These are phyloP conservation scores for Calamus simplicifolius DNA, from an alignment of 176 grass and related monocot species.

Conservation along the genomic window DNA sequence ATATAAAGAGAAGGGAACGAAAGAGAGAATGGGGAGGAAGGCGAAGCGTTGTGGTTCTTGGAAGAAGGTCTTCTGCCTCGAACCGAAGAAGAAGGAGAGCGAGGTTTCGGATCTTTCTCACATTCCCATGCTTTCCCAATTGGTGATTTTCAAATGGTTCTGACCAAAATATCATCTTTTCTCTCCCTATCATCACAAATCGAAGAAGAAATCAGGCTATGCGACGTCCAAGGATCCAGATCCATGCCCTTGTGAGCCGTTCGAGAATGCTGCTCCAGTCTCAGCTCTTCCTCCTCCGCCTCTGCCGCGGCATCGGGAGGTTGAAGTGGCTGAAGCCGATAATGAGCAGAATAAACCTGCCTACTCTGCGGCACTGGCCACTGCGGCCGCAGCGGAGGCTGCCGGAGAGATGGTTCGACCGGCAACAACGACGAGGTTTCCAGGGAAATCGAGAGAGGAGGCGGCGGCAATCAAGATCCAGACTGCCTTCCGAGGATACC, in stretches of 20 bases:
- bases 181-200: constrained; percentile 40
- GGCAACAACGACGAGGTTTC: constrained; percentile 5
- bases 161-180: constrained; percentile 18
- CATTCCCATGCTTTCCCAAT: neutral
- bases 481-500: constrained; percentile 82
- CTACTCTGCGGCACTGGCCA: constrained; percentile 10
- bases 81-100: constrained; percentile 79
- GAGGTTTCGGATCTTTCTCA: constrained; percentile 27
- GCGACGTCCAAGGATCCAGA: constrained; percentile 30
- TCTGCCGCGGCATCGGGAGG: constrained; percentile 41
- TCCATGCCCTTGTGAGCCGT: constrained; percentile 51
- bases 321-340: constrained; percentile 43
- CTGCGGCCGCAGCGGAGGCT: constrained; percentile 14
- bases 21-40: constrained; percentile 77
- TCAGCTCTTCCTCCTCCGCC: constrained; percentile 12
- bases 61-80: constrained; percentile 96
- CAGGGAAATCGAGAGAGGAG: constrained; percentile 60
- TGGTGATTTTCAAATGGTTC: neutral
- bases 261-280: constrained; percentile 31
- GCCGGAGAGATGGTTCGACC: neutral
- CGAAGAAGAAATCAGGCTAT: constrained; percentile 52
- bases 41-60: constrained; percentile 89
- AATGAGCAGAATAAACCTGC: constrained; percentile 60
- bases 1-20: too few relatives aligned
- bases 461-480: constrained; percentile 87